Evolutionary conservation across 2,329 filamentous ascomycete genomes (phyloP), one percentile per base, ranked within the genome.

Genomic region (Fusarium decemcellulare): DNA sequence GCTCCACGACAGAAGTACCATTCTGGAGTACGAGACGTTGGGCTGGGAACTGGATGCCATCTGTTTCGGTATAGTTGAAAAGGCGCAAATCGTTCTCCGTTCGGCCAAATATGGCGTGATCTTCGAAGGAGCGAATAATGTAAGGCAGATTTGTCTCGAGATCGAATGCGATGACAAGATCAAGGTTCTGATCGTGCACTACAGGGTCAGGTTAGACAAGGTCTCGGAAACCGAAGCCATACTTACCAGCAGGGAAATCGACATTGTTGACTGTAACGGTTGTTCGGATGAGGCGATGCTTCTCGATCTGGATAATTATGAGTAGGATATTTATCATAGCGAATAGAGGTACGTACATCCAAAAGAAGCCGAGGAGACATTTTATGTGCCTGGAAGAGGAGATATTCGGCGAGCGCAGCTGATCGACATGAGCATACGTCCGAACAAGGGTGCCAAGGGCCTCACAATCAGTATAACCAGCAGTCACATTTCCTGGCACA

Each of bases 11-110:
- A 8, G 30, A n/a, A 36, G 47, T 37, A 14, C 47, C 47, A 27
- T 51, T 51, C 32, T 51, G 47, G 14, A 51, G 55, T 2, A 63
- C 57, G 15, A 61, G 52, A 9, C 59, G 62, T 5, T 40, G 37
- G 2, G 27, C 34, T 6, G 62, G 63, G 51, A 68, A 55, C 23
- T 53, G 37, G 2, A 70, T 47, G 3, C 65, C 65, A 5, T 54
- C 27, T 15, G 63, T 48, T 40, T 56, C 48, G 10, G 23, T 48
- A 14, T 70, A 68, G 47, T 65, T 52, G 18, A 54, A 55, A n/a
- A 68, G 58, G 10, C 57, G 46, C 6, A 68, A 47, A 29, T 70
- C 67, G 8, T 48, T 59, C 15, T 59, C 62, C 1, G 59, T 63
- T 40, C 14, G 30, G 18, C 67, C 67, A 14, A 68, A 61, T 15